These are phyloP conservation scores for Rauvolfia tetraphylla DNA, from an alignment of 257 asterid genomes.

Conservation along the genomic window DNA sequence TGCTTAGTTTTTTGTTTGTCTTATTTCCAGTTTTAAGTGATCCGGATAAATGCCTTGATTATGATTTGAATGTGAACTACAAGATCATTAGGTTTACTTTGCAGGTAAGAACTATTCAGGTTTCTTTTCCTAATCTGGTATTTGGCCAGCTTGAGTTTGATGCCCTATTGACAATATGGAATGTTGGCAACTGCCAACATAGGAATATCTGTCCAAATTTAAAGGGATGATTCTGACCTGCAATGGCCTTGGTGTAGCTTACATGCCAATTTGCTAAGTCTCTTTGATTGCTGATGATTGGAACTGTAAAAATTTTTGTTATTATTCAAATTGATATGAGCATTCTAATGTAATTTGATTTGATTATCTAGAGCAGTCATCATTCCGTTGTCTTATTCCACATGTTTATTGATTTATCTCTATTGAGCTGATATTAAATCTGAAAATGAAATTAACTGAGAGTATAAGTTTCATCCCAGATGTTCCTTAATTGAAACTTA, in stretches of 20 bases:
- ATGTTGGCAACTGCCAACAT: conserved; percentile 4
- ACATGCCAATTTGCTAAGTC: conserved; percentile 47
- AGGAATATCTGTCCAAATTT: conserved; percentile 69
- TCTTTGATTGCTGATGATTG: background rate
- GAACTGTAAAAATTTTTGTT: background rate
- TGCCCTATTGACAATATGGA: conserved; percentile 16
- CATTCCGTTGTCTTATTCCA: background rate
- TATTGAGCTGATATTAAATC: background rate
- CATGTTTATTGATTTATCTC: background rate
- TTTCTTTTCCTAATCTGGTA: background rate
- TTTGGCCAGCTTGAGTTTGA: conserved; percentile 3
- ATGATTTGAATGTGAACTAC: conserved; percentile 57
- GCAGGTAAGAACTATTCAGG: conserved; percentile 34
- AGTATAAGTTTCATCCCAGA: background rate
- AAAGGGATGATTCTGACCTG: conserved; percentile 70
- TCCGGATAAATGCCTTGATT: conserved; percentile 59
- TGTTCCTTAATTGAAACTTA: background rate
- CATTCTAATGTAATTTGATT: background rate
- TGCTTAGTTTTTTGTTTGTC: background rate
- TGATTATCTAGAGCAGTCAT: background rate
- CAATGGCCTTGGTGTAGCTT: conserved; percentile 66
- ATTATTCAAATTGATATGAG: background rate
- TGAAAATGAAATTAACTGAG: background rate
- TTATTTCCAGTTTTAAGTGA: conserved; percentile 54
- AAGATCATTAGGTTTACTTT: conserved; percentile 61